Evolutionary conservation across 495 filamentous ascomycete genomes (phyloP).

Genomic region (Lasiosphaeria ovina): DNA sequence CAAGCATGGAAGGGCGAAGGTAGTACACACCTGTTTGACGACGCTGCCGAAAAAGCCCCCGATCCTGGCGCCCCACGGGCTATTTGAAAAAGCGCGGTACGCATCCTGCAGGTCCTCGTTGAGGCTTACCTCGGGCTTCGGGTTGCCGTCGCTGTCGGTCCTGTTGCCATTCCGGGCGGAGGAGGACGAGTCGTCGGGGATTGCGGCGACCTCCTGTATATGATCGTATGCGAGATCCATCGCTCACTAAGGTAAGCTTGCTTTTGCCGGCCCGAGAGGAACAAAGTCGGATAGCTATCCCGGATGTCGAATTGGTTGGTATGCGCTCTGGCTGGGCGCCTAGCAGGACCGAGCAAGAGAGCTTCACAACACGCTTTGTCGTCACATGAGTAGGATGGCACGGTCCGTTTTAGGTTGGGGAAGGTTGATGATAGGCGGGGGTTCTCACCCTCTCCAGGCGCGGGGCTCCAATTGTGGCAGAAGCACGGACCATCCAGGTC

Average conservation of each 20-base stretch:
- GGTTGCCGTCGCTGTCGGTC: constrained; percentile 16
- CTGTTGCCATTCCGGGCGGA: neutral
- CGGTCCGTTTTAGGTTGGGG: constrained; percentile 11
- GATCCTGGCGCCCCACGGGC: constrained; percentile 85
- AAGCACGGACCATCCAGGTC: neutral
- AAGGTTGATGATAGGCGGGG: neutral
- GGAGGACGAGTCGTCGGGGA: constrained; percentile 55
- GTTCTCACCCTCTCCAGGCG: neutral
- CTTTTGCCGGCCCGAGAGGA: neutral
- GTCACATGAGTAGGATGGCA: constrained; percentile 16
- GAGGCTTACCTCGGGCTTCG: constrained; percentile 57
- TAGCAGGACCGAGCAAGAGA: neutral
- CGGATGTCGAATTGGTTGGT: neutral
- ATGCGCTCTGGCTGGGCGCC: neutral
- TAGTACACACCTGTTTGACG: constrained; percentile 68
- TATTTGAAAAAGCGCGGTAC: constrained; percentile 86
- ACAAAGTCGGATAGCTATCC: neutral
- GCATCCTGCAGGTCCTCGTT: constrained; percentile 92
- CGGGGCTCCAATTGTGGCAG: neutral
- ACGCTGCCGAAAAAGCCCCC: constrained; percentile 88
- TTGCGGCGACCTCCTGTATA: constrained; percentile 74
- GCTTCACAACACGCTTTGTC: constrained; percentile 6
- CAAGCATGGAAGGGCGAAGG: neutral
- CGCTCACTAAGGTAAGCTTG: constrained; percentile 7
- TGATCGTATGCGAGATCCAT: constrained; percentile 99